Evolutionary conservation across 805 yeast species (phyloP), one percentile per base, ranked within the genome.

Genomic region (Candida broadrunensis): DNA sequence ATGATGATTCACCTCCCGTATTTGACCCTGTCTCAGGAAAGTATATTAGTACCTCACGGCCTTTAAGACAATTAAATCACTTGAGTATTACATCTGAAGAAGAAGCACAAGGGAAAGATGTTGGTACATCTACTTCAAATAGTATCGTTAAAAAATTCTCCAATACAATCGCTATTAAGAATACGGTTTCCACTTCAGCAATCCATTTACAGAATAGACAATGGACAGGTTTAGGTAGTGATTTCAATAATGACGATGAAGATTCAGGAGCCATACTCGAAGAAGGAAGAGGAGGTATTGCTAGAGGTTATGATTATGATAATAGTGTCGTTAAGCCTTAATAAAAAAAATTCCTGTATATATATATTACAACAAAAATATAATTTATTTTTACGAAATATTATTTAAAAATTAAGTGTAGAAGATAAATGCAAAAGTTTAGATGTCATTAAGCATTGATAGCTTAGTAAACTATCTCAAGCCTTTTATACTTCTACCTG

Each of bases 221-320:
- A 20, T 91, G 98, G 98, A 78, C 82, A 0, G 99, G 99, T 0
- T 67, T 91, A 25, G 99, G 98, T 1, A 83, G 93, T 44, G 97
- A 91, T 55, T 88, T 72, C 62, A 47, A 56, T 1, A 67, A 63
- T 1, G 70, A 61, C 5, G 78, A 69, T n/a, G 66, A 59, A 13
- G 72, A 67, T 38, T 42, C 37, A 12, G 97, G 95, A 30, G 95
- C 97, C 0, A 60, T 72, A 0, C 74, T 88, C 0, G 96, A 89
- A 55, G 81, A 83, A 48, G 99, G 99, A 1, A 71, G 83, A 35
- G 71, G 77, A 2, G 99, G 99, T 30, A 78, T 91, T 41, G 99
- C 99, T 2, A 73, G 98, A 49, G 95, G 93, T 2, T 93, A 91
- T 53, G 75, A 70, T 34, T 64, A 49, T 38, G 71, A 65, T 42